Evolutionary conservation across 768 basidiomycete genomes (phyloP), one percentile per base, ranked within the genome.

Genomic region (Mycena albidolilacea): DNA sequence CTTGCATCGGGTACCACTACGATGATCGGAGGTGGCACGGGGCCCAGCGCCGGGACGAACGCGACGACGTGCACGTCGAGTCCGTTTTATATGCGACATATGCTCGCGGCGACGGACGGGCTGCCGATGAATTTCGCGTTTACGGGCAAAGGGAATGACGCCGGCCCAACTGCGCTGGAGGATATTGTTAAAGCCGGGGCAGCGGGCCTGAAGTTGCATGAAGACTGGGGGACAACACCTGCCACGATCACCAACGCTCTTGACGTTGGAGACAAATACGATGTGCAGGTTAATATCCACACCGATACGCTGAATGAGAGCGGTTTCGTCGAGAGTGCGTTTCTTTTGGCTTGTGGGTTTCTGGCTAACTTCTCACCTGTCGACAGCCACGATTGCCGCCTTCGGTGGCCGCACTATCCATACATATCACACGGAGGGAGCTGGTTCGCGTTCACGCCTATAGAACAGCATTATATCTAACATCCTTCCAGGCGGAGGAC

Each of bases 271-370:
- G 96, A 99, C 77, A 88, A 95, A 71, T 96, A 95, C 80, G 98
- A 99, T 81, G 95, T 99, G 5, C 97, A 99, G 88, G 90, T 95
- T 66, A 97, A 97, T 80, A 98, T 99, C 48, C 98, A 99, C 79
- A 97, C 97, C 0, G 98, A 99, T 80, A 99, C 97, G 0, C 82
- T 99, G 71, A 99, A 99, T 80, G 98, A 99, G 84, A 96, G 95
- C 74, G 97, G 97, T 1, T 99, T 97, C 79, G 96, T 98, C 7
- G 96, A 99, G 82, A 93, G 96, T 95, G 78, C 54, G 90, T 81
- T 19, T 15, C 38, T 61, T 50, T 12, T 43, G 55, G 39, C 30
- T 59, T 6, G 4, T 39, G n/a, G 35, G 44, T 71, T 55, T 48
- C 46, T 1, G 21, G 55, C 19, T n/a, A 50, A 46, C 38, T 54